phyloP scores from a whole-genome alignment of 495 filamentous ascomycete species.

The Penicillium egyptiacum region DNA sequence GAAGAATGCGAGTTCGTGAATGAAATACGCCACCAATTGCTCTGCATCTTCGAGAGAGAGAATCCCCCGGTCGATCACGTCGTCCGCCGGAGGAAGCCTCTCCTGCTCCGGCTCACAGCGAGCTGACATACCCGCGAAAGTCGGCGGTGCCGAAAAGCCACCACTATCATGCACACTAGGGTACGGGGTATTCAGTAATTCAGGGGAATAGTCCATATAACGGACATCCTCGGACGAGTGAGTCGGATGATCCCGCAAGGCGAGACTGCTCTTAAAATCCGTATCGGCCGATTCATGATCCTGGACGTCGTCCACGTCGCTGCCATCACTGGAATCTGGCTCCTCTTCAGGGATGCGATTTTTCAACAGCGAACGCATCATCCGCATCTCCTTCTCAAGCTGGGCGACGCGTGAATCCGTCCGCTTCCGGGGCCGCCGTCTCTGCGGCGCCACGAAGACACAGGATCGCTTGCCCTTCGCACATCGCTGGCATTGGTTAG shows the following conservation, averaged over 20 bases:
- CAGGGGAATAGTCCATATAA: constrained; percentile 33
- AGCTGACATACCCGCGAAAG: constrained; percentile 21
- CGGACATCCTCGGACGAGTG: constrained; percentile 24
- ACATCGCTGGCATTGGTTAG: constrained; percentile 72
- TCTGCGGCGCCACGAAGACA: constrained; percentile 73
- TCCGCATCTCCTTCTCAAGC: constrained; percentile 85
- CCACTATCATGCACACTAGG: constrained; percentile 21
- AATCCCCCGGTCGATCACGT: constrained; percentile 51
- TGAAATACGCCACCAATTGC: constrained; percentile 45
- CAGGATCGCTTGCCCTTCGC: constrained; percentile 73
- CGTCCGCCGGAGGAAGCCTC: constrained; percentile 15
- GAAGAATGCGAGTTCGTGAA: constrained; percentile 41
- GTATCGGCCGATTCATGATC: constrained; percentile 27
- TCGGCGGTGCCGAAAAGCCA: constrained; percentile 15
- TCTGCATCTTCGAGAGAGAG: constrained; percentile 46
- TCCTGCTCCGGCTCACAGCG: constrained; percentile 20
- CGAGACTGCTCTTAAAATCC: constrained; percentile 18
- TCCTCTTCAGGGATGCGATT: constrained; percentile 37
- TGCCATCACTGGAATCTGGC: constrained; percentile 32
- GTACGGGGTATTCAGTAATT: constrained; percentile 23
- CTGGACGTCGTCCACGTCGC: constrained; percentile 25
- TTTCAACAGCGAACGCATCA: constrained; percentile 47
- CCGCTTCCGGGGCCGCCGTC: constrained; percentile 78
- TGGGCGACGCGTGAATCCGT: constrained; percentile 83
- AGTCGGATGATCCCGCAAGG: constrained; percentile 24